Percentiles rank a stretch among this genome's conserved stretches.
Conservation (phyloP, 192 early-diverging fungal genomes). For the Neocallimastix lanati region DNA sequence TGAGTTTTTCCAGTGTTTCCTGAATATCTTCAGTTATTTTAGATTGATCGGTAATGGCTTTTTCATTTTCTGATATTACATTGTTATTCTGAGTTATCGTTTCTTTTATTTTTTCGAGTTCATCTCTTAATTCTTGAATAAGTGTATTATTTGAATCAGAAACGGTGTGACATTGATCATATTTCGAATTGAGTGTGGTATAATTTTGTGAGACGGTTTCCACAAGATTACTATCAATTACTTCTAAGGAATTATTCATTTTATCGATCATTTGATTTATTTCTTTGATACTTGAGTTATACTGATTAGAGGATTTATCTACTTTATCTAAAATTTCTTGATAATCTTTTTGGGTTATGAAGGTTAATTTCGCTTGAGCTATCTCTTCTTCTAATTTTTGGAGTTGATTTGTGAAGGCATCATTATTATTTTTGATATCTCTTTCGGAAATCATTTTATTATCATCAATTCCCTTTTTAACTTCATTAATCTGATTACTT, state of each 20-base stretch:
- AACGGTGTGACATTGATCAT: neutral
- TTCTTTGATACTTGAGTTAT: neutral
- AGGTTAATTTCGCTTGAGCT: neutral
- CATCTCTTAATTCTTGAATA: neutral
- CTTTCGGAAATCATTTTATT: neutral
- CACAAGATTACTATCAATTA: neutral
- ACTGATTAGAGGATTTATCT: neutral
- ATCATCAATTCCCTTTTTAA: neutral
- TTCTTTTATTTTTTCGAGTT: neutral
- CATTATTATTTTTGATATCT: neutral
- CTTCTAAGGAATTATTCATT: neutral
- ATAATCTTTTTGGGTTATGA: neutral
- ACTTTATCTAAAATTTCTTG: neutral
- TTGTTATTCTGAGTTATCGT: neutral
- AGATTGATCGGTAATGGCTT: neutral
- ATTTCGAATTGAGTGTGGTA: neutral
- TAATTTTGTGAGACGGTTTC: neutral
- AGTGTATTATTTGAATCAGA: neutral
- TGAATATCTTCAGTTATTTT: neutral
- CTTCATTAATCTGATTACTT: neutral
- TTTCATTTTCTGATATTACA: neutral
- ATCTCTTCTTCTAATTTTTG: neutral
- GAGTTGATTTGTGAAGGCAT: neutral
- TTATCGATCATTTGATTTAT: neutral
- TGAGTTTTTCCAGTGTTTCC: neutral